Base-by-base conservation (phyloP, 164 flowering plant species). In the Kingdonia uniflora region DNA sequence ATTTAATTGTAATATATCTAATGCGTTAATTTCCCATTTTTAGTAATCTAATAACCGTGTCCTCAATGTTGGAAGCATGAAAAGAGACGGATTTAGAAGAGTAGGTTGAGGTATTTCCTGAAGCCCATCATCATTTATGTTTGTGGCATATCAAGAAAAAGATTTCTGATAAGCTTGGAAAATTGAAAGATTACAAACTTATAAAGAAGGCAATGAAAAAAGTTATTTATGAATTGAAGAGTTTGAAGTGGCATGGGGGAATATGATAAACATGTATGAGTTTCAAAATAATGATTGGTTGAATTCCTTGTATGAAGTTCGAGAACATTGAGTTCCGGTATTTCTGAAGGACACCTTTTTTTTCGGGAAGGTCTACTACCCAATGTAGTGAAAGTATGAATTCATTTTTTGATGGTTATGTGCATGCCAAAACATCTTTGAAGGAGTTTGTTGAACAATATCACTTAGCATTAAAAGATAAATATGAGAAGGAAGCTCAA, bases 61-160 rank as follows among this genome's bases (percentile, higher is more conserved):
- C n/a, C n/a, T n/a, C n/a, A n/a, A n/a, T n/a, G n/a, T n/a, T n/a
- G n/a, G n/a, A n/a, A n/a, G n/a, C n/a, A n/a, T n/a, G n/a, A n/a
- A n/a, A n/a, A n/a, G n/a, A n/a, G n/a, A n/a, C n/a, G n/a, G n/a
- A n/a, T n/a, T n/a, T n/a, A 35, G 35, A 12, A 49, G 22, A 12
- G 52, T 14, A 23, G 24, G 3, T 5, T 15, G 22, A 6, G 17
- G 52, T 11, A 29, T 22, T 14, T 22, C n/a, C 12, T 25, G n/a
- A n/a, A n/a, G n/a, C n/a, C n/a, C n/a, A n/a, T n/a, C n/a, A n/a
- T n/a, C n/a, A n/a, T n/a, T n/a, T 17, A 16, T 49, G 52, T 35
- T 22, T 49, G 14, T 49, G 29, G n/a, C 37, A 49, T 6, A 49
- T 49, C n/a, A 49, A 22, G 52, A 14, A 49, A 15, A 24, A 49